A percentile compares a stretch with the other conserved stretches of the same genome.
Conservation (phyloP, 2,329 filamentous ascomycete genomes). For the Clarireedia sp. region DNA sequence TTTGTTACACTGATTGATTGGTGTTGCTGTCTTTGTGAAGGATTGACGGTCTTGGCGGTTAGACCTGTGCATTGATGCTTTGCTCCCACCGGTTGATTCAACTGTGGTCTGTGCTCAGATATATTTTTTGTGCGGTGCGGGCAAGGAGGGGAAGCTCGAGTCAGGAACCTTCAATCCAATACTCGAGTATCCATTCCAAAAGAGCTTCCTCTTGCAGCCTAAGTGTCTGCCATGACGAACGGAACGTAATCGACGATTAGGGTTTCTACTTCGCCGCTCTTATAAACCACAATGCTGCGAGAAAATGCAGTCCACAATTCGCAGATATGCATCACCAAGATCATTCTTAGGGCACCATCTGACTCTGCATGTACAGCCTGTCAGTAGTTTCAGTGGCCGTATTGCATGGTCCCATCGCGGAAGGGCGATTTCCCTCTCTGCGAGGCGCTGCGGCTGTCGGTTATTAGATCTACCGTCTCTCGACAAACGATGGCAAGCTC, state of each 20-base stretch:
- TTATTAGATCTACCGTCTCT: background rate
- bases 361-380: background rate
- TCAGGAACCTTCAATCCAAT: background rate
- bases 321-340: conserved; percentile 1
- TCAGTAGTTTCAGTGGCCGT: background rate
- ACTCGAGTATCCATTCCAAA: background rate
- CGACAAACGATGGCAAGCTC: background rate
- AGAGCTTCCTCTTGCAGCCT: background rate
- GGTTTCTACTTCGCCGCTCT: background rate
- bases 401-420: background rate
- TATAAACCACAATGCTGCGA: background rate
- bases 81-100: background rate
- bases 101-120: conserved; percentile 2
- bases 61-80: background rate
- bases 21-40: conserved; percentile 1
- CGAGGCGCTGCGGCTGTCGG: background rate
- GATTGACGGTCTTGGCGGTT: background rate
- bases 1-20: background rate
- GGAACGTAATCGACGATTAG: background rate
- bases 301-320: conserved; percentile 3
- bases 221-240: background rate
- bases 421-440: background rate
- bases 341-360: background rate
- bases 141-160: background rate
- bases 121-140: background rate